Conservation (phyloP, 495 filamentous ascomycete genomes). For the Hypoxylon crocopeplum region DNA sequence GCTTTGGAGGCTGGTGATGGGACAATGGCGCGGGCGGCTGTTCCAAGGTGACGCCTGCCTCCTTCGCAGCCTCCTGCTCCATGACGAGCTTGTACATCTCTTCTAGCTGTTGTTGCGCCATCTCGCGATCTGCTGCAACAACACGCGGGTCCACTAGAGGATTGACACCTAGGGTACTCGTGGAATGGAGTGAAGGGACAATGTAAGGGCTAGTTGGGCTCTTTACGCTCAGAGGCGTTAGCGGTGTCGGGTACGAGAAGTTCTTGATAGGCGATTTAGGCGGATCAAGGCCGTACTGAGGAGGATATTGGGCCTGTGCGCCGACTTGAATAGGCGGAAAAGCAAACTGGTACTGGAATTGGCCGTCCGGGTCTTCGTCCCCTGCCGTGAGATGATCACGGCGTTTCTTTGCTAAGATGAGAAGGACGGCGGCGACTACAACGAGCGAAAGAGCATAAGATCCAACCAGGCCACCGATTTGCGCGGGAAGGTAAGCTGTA, state of each 20-base stretch:
- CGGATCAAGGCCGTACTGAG: slow-evolving; percentile 37
- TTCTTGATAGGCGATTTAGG: slow-evolving; percentile 50
- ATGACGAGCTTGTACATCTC: slow-evolving; percentile 90
- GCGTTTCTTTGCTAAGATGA: slow-evolving; percentile 55
- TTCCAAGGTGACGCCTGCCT: slow-evolving; percentile 48
- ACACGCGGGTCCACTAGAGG: slow-evolving; percentile 73
- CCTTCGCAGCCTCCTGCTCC: slow-evolving; percentile 81
- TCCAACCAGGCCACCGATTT: slow-evolving; percentile 80
- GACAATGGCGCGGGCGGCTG: slow-evolving; percentile 40
- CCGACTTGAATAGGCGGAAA: slow-evolving; percentile 29
- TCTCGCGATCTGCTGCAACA: slow-evolving; percentile 72
- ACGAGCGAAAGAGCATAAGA: slow-evolving; percentile 78
- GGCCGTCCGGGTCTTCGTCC: slow-evolving; percentile 36
- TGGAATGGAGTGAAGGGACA: slow-evolving; percentile 53
- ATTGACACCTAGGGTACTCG: slow-evolving; percentile 50
- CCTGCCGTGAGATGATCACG: slow-evolving; percentile 48
- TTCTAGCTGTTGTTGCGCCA: slow-evolving; percentile 81
- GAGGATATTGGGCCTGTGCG: slow-evolving; percentile 16
- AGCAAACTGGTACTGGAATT: slow-evolving; percentile 43
- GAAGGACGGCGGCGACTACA: slow-evolving; percentile 68
- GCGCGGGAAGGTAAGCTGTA: slow-evolving; percentile 67
- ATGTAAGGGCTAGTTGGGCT: slow-evolving; percentile 59
- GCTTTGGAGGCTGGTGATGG: slow-evolving; percentile 41
- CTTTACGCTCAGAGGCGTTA: slow-evolving; percentile 53
- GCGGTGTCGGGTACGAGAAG: slow-evolving; percentile 55